Evolutionary conservation across 768 basidiomycete species (phyloP).

Genomic region (Psilocybe subaeruginosa): DNA sequence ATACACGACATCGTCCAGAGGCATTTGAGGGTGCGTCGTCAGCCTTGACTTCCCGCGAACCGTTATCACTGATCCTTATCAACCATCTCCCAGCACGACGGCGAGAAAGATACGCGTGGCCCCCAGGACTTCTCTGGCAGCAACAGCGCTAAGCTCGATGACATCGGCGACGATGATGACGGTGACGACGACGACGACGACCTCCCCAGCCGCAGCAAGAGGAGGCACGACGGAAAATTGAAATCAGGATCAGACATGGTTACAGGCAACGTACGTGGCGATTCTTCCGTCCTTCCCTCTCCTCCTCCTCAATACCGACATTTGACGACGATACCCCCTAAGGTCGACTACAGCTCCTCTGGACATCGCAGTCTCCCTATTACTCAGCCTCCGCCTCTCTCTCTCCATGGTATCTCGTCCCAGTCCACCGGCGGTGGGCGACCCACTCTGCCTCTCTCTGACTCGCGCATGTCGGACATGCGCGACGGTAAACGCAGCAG

Average conservation of each 20-base stretch:
- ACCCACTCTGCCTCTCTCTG: conserved; percentile 15
- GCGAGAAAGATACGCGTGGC: conserved; percentile 50
- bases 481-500: conserved; percentile 11
- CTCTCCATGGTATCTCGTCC: conserved; percentile 27
- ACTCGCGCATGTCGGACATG: conserved; percentile 10
- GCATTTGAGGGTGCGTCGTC: conserved; percentile 49
- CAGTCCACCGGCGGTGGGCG: conserved; percentile 20
- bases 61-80: conserved; percentile 14
- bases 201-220: conserved; percentile 22
- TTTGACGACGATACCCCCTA: neutral
- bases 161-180: conserved; percentile 42
- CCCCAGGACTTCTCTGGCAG: conserved; percentile 49
- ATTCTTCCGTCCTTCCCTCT: conserved; percentile 1
- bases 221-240: conserved; percentile 35
- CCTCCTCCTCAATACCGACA: neutral
- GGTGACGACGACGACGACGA: conserved; percentile 45
- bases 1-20: conserved; percentile 72
- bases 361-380: conserved; percentile 28
- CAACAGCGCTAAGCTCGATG: conserved; percentile 32
- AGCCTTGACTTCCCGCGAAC: neutral
- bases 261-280: conserved; percentile 20
- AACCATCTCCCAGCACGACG: conserved; percentile 42
- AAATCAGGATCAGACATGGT: conserved; percentile 29
- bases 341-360: conserved; percentile 27
- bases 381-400: conserved; percentile 32